Evolutionary conservation across 2,329 filamentous ascomycete species (phyloP), one percentile per base, ranked within the genome.

Genomic region (Paraphaeosphaeria minitans): DNA sequence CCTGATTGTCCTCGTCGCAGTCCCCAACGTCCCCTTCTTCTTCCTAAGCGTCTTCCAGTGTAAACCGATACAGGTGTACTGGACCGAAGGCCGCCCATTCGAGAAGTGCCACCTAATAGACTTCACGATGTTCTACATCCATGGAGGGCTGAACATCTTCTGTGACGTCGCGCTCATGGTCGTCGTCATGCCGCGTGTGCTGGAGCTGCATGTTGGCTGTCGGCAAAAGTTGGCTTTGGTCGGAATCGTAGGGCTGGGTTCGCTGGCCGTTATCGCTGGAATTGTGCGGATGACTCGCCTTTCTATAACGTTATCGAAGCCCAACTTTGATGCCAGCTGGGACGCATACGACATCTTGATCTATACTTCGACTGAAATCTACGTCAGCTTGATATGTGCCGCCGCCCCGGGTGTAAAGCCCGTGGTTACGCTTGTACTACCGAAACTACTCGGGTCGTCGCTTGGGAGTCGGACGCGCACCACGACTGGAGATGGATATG

Each of bases 311-410:
- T n/a, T 57, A 27, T 8, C 57, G 46, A 58, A 53, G 46, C 6
- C 37, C 56, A 52, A 53, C n/a, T 63, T 63, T 33, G 67, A 69
- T 29, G 56, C 63, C 4, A 54, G 56, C 10, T 69, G 66, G 67
- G 62, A 69, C 35, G 39, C 58, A 5, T 69, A 65, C 58, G 67
- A 69, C 29, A 55, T 69, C 9, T 63, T 61, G 1, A 69, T 69
- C 22, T 69, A 66, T 66, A 65, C 64, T 2, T 60, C 62, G 6
- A 62, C 62, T 0, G 67, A 69, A 42, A 61, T 67, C n/a, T 69
- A 68, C 37, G 58, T 66, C 29, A 61, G 61, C 43, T 22, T 69
- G 13, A 55, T 68, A 12, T 69, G 67, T 33, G 67, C 67, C 2
- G 59, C 67, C 4, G 67, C 66, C 13, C 67, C 64, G 8, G 67